A percentile compares a stretch with the other conserved stretches of the same genome.
Conservation (phyloP, 441 rosid genomes). For the Raphanus hybrid region DNA sequence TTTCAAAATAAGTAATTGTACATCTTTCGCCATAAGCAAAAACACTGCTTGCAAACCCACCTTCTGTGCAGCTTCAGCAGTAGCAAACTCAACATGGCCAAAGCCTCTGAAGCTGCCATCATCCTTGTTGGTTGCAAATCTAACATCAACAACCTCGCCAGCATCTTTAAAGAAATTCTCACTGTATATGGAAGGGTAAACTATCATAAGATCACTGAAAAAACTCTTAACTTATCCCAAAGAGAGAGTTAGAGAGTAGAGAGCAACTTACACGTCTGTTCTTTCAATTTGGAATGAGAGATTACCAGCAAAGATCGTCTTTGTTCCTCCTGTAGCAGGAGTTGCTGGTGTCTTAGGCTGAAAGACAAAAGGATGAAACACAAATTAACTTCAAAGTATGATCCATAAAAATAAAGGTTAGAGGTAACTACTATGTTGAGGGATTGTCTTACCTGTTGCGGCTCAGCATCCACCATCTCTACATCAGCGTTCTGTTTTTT, state of each 20-base stretch:
- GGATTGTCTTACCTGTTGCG: conserved; percentile 43
- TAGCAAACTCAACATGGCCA: conserved; percentile 83
- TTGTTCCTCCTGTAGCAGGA: conserved; percentile 52
- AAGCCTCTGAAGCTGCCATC: conserved; percentile 69
- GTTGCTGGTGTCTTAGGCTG: conserved; percentile 76
- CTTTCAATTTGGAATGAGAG: conserved; percentile 59
- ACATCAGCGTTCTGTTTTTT: conserved; percentile 58
- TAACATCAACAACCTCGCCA: conserved; percentile 77
- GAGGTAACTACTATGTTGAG: background rate
- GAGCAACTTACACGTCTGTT: conserved; percentile 65
- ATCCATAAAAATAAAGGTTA: background rate
- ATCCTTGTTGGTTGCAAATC: conserved; percentile 56
- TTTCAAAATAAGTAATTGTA: no score
- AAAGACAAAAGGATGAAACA: background rate
- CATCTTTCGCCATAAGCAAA: background rate
- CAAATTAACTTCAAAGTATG: background rate
- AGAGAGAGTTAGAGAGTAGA: background rate
- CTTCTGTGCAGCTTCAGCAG: conserved; percentile 71
- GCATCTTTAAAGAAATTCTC: conserved; percentile 68
- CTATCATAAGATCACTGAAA: background rate
- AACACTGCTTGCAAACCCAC: conserved; percentile 31
- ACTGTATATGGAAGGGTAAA: conserved; percentile 46
- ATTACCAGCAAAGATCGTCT: conserved; percentile 78
- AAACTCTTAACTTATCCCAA: background rate
- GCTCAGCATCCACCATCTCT: conserved; percentile 69